Evolutionary conservation across 2,329 filamentous ascomycete species (phyloP).

Genomic region (Aulographum hederae): DNA sequence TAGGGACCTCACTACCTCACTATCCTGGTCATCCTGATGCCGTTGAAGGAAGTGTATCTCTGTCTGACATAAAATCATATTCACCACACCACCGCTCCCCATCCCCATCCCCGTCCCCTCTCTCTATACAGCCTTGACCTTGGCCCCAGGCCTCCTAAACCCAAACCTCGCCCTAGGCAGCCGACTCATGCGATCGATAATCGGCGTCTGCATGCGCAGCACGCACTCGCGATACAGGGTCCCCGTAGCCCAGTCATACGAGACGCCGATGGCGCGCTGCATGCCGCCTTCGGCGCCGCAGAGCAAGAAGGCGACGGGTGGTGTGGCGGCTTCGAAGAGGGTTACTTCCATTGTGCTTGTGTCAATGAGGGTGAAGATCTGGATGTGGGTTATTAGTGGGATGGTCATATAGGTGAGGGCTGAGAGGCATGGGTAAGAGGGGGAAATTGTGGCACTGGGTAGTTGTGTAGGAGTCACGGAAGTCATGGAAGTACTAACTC

Average conservation of each 20-base stretch:
- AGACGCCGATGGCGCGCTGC: conserved; percentile 26
- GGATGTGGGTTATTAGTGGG: neutral
- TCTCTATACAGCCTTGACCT: too few species aligned
- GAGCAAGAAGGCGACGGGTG: conserved; percentile 24
- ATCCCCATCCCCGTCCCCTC: too few species aligned
- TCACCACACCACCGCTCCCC: too few species aligned
- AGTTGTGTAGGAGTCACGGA: too few species aligned
- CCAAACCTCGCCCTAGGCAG: conserved; percentile 15
- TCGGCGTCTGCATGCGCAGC: conserved; percentile 21
- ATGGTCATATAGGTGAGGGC: conserved; percentile 10
- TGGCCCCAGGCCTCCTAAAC: too few species aligned
- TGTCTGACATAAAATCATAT: too few species aligned
- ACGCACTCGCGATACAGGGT: conserved; percentile 27
- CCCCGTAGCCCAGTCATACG: conserved; percentile 23
- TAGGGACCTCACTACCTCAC: too few species aligned
- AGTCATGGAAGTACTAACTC: too few species aligned
- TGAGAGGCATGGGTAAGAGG: too few species aligned
- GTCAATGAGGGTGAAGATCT: conserved; percentile 21
- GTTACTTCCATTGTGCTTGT: conserved; percentile 25
- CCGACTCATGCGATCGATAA: conserved; percentile 17
- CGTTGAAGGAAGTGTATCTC: too few species aligned
- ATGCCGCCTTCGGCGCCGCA: conserved; percentile 27
- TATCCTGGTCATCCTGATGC: too few species aligned
- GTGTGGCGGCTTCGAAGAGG: conserved; percentile 19
- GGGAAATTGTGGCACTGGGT: too few species aligned